phyloP scores from a whole-genome alignment of 1,139 yeast species.

The Candida tropicalis region DNA sequence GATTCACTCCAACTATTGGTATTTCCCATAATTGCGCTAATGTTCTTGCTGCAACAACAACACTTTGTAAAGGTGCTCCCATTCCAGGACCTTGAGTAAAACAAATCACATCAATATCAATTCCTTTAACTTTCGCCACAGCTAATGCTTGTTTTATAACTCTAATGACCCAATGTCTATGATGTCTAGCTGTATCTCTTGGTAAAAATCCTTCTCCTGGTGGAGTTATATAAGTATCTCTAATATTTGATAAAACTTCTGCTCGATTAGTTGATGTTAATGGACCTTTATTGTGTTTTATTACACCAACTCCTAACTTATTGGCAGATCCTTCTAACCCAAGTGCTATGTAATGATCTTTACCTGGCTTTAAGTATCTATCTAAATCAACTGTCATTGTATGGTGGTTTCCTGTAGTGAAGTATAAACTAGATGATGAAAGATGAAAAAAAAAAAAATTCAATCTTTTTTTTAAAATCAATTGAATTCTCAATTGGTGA shows the following conservation, averaged over 20 bases:
- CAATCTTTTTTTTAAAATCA: neutral
- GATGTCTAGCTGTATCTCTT: constrained; percentile 95
- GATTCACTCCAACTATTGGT: constrained; percentile 94
- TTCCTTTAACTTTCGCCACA: constrained; percentile 59
- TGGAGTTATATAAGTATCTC: constrained; percentile 95
- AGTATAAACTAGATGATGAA: too few species aligned
- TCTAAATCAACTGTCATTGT: constrained; percentile 41
- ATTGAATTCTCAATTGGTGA: too few species aligned
- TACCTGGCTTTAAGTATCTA: constrained; percentile 41
- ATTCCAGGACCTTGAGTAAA: constrained; percentile 99
- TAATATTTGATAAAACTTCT: constrained; percentile 75
- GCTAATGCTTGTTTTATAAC: constrained; percentile 65
- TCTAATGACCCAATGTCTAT: constrained; percentile 92
- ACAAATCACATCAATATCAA: constrained; percentile 84
- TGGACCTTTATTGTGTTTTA: constrained; percentile 65
- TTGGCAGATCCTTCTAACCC: constrained; percentile 98
- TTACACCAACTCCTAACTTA: constrained; percentile 90
- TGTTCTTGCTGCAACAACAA: constrained; percentile 90
- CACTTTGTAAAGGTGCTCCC: constrained; percentile 98
- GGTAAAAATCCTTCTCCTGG: constrained; percentile 99
- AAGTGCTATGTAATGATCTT: constrained; percentile 64
- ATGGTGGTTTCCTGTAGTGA: too few species aligned
- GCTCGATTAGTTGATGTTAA: constrained; percentile 61
- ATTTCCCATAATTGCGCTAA: constrained; percentile 76
- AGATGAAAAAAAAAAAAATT: neutral